phyloP scores from a whole-genome alignment of 768 basidiomycete genomes.

The Cantharellus cinnabarinus region DNA sequence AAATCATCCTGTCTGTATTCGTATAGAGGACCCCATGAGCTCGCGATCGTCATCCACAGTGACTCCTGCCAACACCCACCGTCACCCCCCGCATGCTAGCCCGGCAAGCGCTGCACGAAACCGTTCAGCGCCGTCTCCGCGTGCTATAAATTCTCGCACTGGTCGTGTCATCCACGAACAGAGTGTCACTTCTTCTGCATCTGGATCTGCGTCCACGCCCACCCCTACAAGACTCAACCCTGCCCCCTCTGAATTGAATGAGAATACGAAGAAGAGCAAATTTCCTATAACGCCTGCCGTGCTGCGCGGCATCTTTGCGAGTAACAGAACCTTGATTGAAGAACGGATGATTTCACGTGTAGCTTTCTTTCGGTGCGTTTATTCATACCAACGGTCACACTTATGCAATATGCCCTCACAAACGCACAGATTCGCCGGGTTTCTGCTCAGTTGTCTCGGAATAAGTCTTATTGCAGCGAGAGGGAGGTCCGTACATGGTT shows the following conservation, averaged over 20 bases:
- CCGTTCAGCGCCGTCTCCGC: not conserved
- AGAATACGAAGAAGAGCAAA: not conserved
- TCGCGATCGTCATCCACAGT: slow-evolving; percentile 1
- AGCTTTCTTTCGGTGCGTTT: slow-evolving; percentile 60
- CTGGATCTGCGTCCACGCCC: not conserved
- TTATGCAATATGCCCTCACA: not conserved
- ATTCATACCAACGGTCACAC: not conserved
- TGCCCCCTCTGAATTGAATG: not conserved
- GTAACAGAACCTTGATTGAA: slow-evolving; percentile 60
- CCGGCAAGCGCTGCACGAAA: not conserved
- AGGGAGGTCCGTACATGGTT: slow-evolving; percentile 20
- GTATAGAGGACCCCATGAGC: not conserved
- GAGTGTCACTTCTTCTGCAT: not conserved
- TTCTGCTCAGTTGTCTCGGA: slow-evolving; percentile 58
- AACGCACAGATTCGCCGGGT: slow-evolving; percentile 51
- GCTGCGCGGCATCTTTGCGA: slow-evolving; percentile 66
- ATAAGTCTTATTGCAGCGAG: slow-evolving; percentile 59
- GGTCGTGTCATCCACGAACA: not conserved
- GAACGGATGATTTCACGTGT: slow-evolving; percentile 68
- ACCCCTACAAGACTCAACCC: not conserved
- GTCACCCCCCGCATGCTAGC: not conserved
- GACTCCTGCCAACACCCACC: not conserved
- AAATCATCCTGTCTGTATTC: too few relatives aligned
- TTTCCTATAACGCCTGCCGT: slow-evolving; percentile 73
- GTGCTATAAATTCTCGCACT: not conserved